phyloP scores from a whole-genome alignment of 768 basidiomycete genomes.

The Erythrobasidium yunnanense region DNA sequence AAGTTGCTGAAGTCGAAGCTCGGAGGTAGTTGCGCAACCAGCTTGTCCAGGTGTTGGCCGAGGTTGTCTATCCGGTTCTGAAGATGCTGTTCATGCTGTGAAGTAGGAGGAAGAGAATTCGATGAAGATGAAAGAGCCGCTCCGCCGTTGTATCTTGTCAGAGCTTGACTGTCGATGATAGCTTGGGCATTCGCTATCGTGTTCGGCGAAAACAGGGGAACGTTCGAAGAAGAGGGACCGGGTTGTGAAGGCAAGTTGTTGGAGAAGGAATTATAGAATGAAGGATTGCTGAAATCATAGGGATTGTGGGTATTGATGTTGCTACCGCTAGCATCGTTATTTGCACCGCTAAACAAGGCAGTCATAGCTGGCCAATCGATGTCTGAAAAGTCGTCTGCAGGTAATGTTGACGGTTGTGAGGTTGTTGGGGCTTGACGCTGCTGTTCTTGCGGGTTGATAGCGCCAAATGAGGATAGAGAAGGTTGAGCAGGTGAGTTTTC shows the following conservation, averaged over 20 bases:
- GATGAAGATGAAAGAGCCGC: too few relatives aligned
- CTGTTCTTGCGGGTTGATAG: background rate
- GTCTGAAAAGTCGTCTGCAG: conserved; percentile 6
- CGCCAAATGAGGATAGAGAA: background rate
- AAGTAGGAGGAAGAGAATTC: too few relatives aligned
- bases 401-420: background rate
- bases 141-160: conserved; percentile 13
- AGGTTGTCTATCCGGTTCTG: conserved; percentile 15
- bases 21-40: conserved; percentile 13
- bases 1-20: background rate
- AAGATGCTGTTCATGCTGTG: background rate
- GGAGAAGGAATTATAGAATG: background rate
- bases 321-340: background rate
- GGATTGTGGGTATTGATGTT: background rate
- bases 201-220: background rate
- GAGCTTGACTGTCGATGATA: conserved; percentile 5
- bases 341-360: background rate
- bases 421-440: background rate
- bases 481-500: background rate
- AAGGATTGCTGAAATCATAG: background rate
- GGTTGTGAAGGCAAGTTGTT: background rate
- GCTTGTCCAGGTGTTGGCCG: background rate
- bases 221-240: background rate
- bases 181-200: background rate
- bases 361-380: background rate